Base-by-base conservation (phyloP, 345 rosid genomes). In the Brassica rapa region DNA sequence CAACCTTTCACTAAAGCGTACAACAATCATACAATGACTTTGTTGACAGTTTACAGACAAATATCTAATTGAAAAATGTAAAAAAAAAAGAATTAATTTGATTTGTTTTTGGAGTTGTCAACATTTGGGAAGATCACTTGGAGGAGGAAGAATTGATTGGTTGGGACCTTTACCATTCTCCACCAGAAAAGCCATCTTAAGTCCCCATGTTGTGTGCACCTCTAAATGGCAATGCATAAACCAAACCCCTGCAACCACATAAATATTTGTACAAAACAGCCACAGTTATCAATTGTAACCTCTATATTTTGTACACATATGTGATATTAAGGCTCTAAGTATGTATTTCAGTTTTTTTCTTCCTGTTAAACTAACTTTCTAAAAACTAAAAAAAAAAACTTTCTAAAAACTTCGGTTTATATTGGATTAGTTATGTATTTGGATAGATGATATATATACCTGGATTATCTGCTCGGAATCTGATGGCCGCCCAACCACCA, bases 171-270 rank as follows among this genome's bases (percentile, higher is more conserved):
- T 93, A 1, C 98, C 98, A 35, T 94, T 90, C 29, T 88, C 96
- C 79, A 93, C 98, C 87, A 90, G 77, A 75, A 94, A 94, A 8
- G 98, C 97, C 98, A 94, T 94, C 80, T 92, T 92, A 8, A 94
- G 85, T 68, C 98, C 98, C 98, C 97, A 94, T 19, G 98, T 88
- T 9, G 98, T 92, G 80, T 92, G 98, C 55, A 92, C 86, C 62
- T 80, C 83, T 75, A 80, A 55, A 75, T 80, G 83, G 21, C 83
- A 80, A 74, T 80, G 83, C 83, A 80, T 73, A 35, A 80, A 80
- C 83, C 83, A 80, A 61, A 85, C 87, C 32, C 85, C 87, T 84
- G 68, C 70, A 65, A 51, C 60, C 70, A 79, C 74, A 73, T 9
- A 8, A 2, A 55, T 43, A 39, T 77, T 11, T 4, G 23, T 43